Base-by-base conservation (phyloP, 768 basidiomycete species). In the Lepiota venenata region DNA sequence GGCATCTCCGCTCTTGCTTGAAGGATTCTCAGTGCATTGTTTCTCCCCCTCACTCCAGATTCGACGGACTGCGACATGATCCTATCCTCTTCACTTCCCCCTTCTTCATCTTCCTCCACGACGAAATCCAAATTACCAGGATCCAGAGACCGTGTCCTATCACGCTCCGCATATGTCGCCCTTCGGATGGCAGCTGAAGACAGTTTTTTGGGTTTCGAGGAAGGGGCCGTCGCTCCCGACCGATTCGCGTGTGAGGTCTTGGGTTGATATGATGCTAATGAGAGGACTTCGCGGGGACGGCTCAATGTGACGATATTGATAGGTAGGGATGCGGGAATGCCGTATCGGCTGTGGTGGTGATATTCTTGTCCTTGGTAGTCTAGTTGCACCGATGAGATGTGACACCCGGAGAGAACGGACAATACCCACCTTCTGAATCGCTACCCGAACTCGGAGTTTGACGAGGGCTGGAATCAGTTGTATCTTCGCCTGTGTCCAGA, bases 1-100 rank as follows among this genome's bases (percentile, higher is more conserved):
- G 89, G 89, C 21, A 91, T 58, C 66, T 81, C 77, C 59, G 80
- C 86, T 46, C 87, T 78, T 18, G 81, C 81, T 64, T 90, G 78
- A 47, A 91, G 70, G 47, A 92, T 92, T 69, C 75, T 82, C 58
- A 84, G 63, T 1, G 89, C 88, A 43, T 74, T 79, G 57, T 75
- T 76, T 43, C 83, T 74, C 1, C 83, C 81, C 39, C 83, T 76
- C 21, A 72, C 75, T 0, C 74, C 76, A 16, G 61, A 61, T 12
- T 71, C 66, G 12, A 61, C 62, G 2, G 65, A 51, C 10, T 58
- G 64, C n/a, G 47, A 25, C n/a, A 48, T n/a, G 29, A 9, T 51
- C 55, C 10, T 64, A 12, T 58, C 59, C 15, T 58, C 55, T 15
- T 57, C 62, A 5, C 72, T 76, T 7, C 73, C 74, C 0, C 73